phyloP scores from a whole-genome alignment of 2,329 filamentous ascomycete genomes.

The Bimuria novae-zelandiae region DNA sequence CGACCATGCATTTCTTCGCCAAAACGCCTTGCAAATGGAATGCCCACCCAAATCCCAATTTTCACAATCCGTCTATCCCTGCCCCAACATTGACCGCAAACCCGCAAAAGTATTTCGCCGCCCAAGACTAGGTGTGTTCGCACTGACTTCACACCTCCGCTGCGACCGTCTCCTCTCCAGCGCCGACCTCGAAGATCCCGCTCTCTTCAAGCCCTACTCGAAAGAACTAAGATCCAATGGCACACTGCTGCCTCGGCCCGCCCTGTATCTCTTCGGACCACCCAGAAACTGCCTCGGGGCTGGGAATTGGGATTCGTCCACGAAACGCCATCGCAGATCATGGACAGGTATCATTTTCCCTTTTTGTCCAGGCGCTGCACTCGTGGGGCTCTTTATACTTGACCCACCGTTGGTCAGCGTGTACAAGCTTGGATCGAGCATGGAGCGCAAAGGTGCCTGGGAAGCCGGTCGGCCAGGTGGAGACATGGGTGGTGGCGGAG shows the following conservation, averaged over 20 bases:
- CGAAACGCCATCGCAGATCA: slow-evolving; percentile 85
- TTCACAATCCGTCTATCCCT: neutral
- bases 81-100: neutral
- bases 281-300: slow-evolving; percentile 81
- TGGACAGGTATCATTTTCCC: slow-evolving; percentile 62
- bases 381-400: slow-evolving; percentile 27
- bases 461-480: slow-evolving; percentile 39
- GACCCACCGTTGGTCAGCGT: slow-evolving; percentile 58
- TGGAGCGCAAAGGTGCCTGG: slow-evolving; percentile 59
- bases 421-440: slow-evolving; percentile 77
- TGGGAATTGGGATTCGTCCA: slow-evolving; percentile 78
- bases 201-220: slow-evolving; percentile 33
- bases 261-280: slow-evolving; percentile 79
- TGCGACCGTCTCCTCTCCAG: neutral
- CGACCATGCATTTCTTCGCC: neutral
- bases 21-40: neutral
- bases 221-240: slow-evolving; percentile 78
- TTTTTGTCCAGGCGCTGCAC: slow-evolving; percentile 26
- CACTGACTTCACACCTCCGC: neutral
- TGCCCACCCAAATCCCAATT: neutral
- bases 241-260: slow-evolving; percentile 90
- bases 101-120: neutral
- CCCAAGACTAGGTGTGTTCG: neutral
- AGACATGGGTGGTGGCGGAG: slow-evolving; percentile 41
- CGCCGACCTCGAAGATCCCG: neutral